Percentiles rank a stretch among this genome's conserved stretches.
phyloP scores from a whole-genome alignment of 306 rosid genomes.

The Senna siamea region DNA sequence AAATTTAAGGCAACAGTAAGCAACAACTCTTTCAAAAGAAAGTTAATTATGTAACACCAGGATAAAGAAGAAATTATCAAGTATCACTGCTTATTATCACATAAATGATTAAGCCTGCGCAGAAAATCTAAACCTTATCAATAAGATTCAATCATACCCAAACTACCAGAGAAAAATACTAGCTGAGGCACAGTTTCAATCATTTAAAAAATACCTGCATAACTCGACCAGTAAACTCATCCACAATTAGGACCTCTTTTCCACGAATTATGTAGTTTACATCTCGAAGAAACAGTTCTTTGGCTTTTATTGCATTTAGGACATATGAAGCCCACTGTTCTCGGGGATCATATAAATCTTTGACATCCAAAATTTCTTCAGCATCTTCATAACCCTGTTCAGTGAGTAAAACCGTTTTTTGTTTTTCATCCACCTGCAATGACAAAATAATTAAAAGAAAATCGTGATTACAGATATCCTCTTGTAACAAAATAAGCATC shows the following conservation, averaged over 20 bases:
- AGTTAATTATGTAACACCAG: too few species aligned
- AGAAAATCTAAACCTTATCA: too few species aligned
- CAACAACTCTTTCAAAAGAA: too few species aligned
- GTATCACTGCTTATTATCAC: neutral
- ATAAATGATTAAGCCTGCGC: neutral
- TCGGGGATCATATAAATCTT: slow-evolving; percentile 93
- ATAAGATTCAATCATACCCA: neutral
- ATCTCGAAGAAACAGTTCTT: slow-evolving; percentile 92
- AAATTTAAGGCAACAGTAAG: too few species aligned
- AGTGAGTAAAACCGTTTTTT: slow-evolving; percentile 79
- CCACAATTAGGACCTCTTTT: slow-evolving; percentile 91
- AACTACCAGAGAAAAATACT: neutral
- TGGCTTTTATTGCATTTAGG: slow-evolving; percentile 92
- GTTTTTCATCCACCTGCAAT: slow-evolving; percentile 93
- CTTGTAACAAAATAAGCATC: slow-evolving; percentile 24
- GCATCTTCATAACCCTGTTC: slow-evolving; percentile 99
- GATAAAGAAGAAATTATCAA: neutral
- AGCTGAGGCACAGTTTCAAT: neutral
- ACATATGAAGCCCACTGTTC: slow-evolving; percentile 98
- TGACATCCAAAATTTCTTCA: slow-evolving; percentile 87
- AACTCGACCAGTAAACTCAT: slow-evolving; percentile 97
- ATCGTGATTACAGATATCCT: slow-evolving; percentile 12
- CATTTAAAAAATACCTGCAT: slow-evolving; percentile 72
- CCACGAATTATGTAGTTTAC: slow-evolving; percentile 94
- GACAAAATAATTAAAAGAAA: slow-evolving; percentile 31